Base-by-base conservation (phyloP, 108 stramenopile genomes). In the Skeletonema marinoi region DNA sequence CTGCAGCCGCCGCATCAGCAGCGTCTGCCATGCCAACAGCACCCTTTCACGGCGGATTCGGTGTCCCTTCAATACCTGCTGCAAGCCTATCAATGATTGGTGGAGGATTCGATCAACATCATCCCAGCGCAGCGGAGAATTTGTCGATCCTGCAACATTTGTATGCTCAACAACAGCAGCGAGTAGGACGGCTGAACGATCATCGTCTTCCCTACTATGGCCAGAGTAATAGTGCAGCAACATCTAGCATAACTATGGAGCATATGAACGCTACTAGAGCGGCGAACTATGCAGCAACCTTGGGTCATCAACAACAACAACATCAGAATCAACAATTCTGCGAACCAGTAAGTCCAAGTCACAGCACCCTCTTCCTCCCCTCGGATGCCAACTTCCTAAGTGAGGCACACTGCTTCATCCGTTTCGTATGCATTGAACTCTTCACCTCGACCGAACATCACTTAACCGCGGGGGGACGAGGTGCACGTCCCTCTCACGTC, bases 401-500 rank as follows among this genome's bases (percentile, higher is more conserved):
- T 17, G 54, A 56, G 54, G 62, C 62, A 33, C 62, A 36, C 17
- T 63, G 33, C 14, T 63, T 36, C 33, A 63, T 63, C 62, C 62
- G 62, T 10, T 63, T 35, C 62, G 35, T 63, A 16, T 67, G 66
- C 31, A 67, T 67, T 67, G 66, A 67, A 67, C 31, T 46, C 17
- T 67, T 67, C 66, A 29, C 31, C 9, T 36, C 42, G 31, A 67
- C 66, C 6, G 41, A 30, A 12, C 17, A 67, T 13, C 14, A 19
- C 25, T 8, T 56, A 25, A 17, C 39, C 4, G 66, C 66, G 2
- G 42, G 21, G 32, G 60, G 58, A 30, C 38, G 60, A 39, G 70
- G 70, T 13, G 70, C 70, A 44, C 70, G 70, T 32, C 54, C 70
- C 31, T 32, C 70, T 6, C 41, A 42, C 12, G 70, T 61, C 12